These are phyloP conservation scores for Diutina ranongensis DNA, from an alignment of 1,139 yeast species.

Conservation along the genomic window DNA sequence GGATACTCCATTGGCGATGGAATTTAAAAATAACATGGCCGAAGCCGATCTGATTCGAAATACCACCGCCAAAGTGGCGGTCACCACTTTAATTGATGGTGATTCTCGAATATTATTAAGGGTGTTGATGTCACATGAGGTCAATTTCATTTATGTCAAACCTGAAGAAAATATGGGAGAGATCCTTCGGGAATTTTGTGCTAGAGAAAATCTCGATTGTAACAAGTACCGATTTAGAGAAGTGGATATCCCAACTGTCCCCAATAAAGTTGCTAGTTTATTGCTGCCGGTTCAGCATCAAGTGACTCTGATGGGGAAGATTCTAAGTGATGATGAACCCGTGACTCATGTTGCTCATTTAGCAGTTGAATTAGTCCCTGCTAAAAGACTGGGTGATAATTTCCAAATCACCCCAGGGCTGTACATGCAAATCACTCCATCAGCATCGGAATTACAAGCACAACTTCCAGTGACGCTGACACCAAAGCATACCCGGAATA, in stretches of 20 bases:
- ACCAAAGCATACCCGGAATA: neutral
- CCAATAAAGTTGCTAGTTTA: neutral
- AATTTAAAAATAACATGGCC: conserved; percentile 16
- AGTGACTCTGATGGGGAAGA: neutral
- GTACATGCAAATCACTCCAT: conserved; percentile 2
- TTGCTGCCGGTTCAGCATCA: conserved; percentile 5
- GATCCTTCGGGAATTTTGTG: conserved; percentile 1
- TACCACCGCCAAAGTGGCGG: neutral
- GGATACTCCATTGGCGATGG: conserved; percentile 45
- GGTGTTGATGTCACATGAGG: neutral
- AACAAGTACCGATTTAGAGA: conserved; percentile 3
- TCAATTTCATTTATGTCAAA: conserved; percentile 1
- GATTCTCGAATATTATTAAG: neutral
- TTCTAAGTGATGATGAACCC: neutral
- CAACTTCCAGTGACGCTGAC: neutral
- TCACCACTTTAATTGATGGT: neutral
- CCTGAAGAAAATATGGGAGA: conserved; percentile 1
- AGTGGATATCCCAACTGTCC: neutral
- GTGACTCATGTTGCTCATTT: conserved; percentile 1
- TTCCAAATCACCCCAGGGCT: conserved; percentile 3
- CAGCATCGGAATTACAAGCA: neutral
- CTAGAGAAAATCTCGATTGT: neutral
- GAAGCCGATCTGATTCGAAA: neutral
- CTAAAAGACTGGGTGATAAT: neutral
- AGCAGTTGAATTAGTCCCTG: neutral